These are phyloP conservation scores for Henckelia pumila DNA, from an alignment of 257 asterid genomes.

Conservation along the genomic window DNA sequence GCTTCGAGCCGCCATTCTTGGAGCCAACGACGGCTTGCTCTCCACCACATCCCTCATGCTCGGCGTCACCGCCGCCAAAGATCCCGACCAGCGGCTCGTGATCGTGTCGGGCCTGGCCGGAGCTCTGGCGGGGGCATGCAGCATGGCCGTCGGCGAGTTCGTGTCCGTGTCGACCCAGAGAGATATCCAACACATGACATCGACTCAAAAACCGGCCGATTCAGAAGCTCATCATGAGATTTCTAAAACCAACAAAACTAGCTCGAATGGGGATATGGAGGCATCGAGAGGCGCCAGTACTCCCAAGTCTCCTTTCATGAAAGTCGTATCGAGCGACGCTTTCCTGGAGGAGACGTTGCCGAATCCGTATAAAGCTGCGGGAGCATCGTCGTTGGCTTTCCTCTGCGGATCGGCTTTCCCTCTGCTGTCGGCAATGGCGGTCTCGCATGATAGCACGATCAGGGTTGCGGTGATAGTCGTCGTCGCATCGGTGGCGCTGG, in stretches of 20 bases:
- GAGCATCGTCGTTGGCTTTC: constrained; percentile 51
- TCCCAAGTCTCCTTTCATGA: constrained; percentile 38
- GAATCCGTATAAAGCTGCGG: constrained; percentile 50
- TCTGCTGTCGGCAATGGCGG: constrained; percentile 34
- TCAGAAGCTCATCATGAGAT: not conserved
- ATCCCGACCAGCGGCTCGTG: constrained; percentile 40
- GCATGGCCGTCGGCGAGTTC: constrained; percentile 72
- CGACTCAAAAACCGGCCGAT: not conserved
- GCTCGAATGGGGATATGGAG: not conserved
- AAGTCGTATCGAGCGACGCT: constrained; percentile 26
- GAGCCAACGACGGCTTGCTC: constrained; percentile 61
- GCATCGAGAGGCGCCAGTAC: constrained; percentile 20
- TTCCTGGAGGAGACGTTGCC: constrained; percentile 28
- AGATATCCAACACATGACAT: constrained; percentile 35
- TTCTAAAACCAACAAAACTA: not conserved
- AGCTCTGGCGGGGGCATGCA: constrained; percentile 66
- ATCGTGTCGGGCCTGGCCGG: constrained; percentile 55
- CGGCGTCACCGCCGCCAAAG: constrained; percentile 61
- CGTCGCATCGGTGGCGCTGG: constrained; percentile 38
- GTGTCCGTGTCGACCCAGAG: constrained; percentile 63
- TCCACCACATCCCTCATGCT: constrained; percentile 65
- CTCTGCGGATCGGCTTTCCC: constrained; percentile 55
- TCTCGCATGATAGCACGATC: constrained; percentile 14
- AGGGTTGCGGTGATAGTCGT: constrained; percentile 37
- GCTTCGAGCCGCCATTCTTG: constrained; percentile 75